Base-by-base conservation (phyloP, 2,329 filamentous ascomycete genomes). In the Diaporthe helianthi region DNA sequence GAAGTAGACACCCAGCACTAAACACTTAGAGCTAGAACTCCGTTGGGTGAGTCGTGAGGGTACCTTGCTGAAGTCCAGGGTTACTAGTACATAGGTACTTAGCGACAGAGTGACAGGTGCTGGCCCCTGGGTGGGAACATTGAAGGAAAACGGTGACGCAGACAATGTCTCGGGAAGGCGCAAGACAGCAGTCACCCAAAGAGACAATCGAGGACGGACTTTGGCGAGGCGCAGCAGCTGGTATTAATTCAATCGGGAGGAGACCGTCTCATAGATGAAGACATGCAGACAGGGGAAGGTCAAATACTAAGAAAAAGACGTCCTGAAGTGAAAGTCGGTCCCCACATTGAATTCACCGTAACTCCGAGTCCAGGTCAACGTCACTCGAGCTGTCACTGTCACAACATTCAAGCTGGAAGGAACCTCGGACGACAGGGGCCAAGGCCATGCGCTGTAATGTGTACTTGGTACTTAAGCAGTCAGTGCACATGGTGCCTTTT, bases 141-240 rank as follows among this genome's bases (percentile, higher is more conserved):
- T 31, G 52, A n/a, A n/a, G n/a, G n/a, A n/a, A n/a, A n/a, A n/a
- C n/a, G n/a, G 52, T 63, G 53, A 38, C 53, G 53, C 53, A 53
- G 65, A 22, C 67, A 36, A 38, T 69, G 68, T 69, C 68, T 69
- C 68, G 68, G 68, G 46, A 71, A 31, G 66, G 60, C 60, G 31
- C 60, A 60, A 71, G 65, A 71, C 69, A 65, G 44, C 36, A 53
- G 33, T 65, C 52, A 38, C 26, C n/a, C 36, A 26, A 26, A 58
- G 26, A 36, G 29, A 66, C 51, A 55, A 31, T 61, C 31, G 36
- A 47, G 31, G 41, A 49, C 26, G 7, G 24, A n/a, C 33, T 68
- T 65, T 70, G 69, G 69, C 58, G 69, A 70, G 55, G 29, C 64
- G 64, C 52, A 55, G 53, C 64, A n/a, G n/a, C n/a, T n/a, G n/a